Evolutionary conservation across 345 rosid genomes (phyloP).

Genomic region (Heritiera littoralis): DNA sequence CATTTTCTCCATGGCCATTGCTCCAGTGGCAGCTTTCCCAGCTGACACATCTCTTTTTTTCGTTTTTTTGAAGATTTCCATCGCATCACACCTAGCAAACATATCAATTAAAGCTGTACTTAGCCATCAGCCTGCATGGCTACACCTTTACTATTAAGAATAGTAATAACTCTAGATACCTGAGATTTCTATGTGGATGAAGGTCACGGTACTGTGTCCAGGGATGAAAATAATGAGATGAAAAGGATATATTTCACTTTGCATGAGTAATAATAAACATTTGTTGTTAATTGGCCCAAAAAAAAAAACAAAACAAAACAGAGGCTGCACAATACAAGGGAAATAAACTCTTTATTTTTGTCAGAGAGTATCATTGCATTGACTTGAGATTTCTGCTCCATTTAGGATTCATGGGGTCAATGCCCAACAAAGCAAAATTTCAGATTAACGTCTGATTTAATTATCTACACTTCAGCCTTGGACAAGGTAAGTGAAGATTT

Average conservation of each 20-base stretch:
- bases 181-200: no score
- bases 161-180: no score
- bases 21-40: slow-evolving; percentile 60
- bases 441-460: neutral
- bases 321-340: neutral
- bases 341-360: neutral
- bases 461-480: slow-evolving; percentile 3
- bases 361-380: neutral
- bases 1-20: slow-evolving; percentile 47
- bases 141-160: no score
- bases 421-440: neutral
- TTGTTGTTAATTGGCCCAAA: no score
- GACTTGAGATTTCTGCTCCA: neutral
- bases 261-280: no score
- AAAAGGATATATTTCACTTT: no score
- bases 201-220: no score
- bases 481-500: slow-evolving; percentile 30
- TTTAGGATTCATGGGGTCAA: neutral
- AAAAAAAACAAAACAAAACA: no score
- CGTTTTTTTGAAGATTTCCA: slow-evolving; percentile 47
- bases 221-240: no score
- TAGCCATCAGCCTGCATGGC: slow-evolving; percentile 13
- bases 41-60: slow-evolving; percentile 51
- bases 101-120: slow-evolving; percentile 51
- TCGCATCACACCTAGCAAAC: slow-evolving; percentile 61